Percentiles rank a stretch among this genome's conserved stretches.
These are phyloP conservation scores for Penicillium sp. DNA, from an alignment of 2,329 filamentous ascomycete species.

Conservation along the genomic window DNA sequence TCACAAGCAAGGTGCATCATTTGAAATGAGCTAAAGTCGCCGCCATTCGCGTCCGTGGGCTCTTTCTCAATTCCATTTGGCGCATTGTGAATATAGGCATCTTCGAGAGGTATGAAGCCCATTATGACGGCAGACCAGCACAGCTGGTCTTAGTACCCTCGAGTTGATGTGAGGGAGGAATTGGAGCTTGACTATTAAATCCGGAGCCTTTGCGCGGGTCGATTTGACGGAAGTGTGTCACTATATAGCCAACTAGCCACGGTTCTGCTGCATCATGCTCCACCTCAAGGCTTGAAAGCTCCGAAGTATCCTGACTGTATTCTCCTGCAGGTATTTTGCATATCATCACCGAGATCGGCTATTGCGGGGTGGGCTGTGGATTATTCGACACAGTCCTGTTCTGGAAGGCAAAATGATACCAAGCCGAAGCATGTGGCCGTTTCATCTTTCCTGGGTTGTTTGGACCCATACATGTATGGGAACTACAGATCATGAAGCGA, in stretches of 20 bases:
- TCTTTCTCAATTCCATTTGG: constrained; percentile 1
- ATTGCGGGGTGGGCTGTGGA: constrained; percentile 5
- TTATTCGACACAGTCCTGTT: not conserved
- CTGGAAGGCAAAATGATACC: not conserved
- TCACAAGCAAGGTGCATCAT: constrained; percentile 29
- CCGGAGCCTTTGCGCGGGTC: constrained; percentile 10
- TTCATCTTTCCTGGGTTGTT: not conserved
- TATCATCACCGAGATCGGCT: constrained; percentile 12
- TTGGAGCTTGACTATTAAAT: constrained; percentile 6
- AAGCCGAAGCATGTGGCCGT: not conserved
- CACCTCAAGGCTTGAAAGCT: constrained; percentile 8
- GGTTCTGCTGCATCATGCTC: constrained; percentile 7
- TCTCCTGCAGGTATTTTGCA: not conserved
- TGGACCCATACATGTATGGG: not conserved
- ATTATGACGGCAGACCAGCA: constrained; percentile 13
- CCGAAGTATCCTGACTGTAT: constrained; percentile 6
- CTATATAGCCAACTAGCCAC: constrained; percentile 16
- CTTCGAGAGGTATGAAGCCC: constrained; percentile 16
- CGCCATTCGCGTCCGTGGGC: constrained; percentile 3
- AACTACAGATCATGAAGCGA: not conserved
- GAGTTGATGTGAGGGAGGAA: constrained; percentile 1
- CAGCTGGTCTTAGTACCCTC: constrained; percentile 7
- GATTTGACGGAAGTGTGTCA: constrained; percentile 8
- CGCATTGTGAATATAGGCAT: constrained; percentile 2
- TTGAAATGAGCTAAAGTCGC: constrained; percentile 26